These are phyloP conservation scores for Coemansia sp. DNA, from an alignment of 192 early-diverging fungal genomes.

Conservation along the genomic window DNA sequence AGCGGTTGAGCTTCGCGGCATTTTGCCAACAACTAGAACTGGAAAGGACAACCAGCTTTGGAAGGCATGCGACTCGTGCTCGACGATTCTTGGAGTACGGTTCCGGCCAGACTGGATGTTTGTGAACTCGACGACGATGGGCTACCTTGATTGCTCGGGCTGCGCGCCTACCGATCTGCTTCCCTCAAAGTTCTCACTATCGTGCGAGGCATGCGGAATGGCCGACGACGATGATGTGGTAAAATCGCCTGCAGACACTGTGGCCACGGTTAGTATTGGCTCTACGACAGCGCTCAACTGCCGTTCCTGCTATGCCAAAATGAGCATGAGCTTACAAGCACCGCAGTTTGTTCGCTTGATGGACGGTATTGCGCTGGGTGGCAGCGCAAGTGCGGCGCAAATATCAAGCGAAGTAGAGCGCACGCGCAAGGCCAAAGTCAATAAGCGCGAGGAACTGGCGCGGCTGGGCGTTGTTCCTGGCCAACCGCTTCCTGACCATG, in stretches of 20 bases:
- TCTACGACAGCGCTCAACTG: slow-evolving; percentile 18
- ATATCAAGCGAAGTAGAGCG: slow-evolving; percentile 48
- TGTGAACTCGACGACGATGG: slow-evolving; percentile 58
- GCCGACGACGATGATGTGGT: neutral
- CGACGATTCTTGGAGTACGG: slow-evolving; percentile 57
- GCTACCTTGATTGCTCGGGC: slow-evolving; percentile 75
- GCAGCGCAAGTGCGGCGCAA: slow-evolving; percentile 39
- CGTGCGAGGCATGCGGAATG: slow-evolving; percentile 70
- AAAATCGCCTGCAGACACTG: slow-evolving; percentile 6
- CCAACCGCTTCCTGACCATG: slow-evolving; percentile 67
- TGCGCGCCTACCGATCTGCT: slow-evolving; percentile 73
- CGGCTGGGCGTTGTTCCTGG: slow-evolving; percentile 71
- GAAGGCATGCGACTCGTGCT: slow-evolving; percentile 61
- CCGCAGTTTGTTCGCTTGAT: slow-evolving; percentile 60
- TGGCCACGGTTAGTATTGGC: slow-evolving; percentile 33
- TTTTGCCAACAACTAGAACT: slow-evolving; percentile 30
- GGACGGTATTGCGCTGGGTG: slow-evolving; percentile 37
- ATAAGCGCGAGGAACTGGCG: slow-evolving; percentile 58
- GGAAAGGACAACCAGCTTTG: slow-evolving; percentile 53
- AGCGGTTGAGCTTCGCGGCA: slow-evolving; percentile 63
- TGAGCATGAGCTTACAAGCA: slow-evolving; percentile 49
- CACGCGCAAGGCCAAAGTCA: slow-evolving; percentile 52
- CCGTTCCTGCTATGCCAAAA: slow-evolving; percentile 43
- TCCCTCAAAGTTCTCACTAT: slow-evolving; percentile 67
- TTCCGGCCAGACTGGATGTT: slow-evolving; percentile 70